These are phyloP conservation scores for Leccinum variicolor DNA, from an alignment of 768 basidiomycete genomes.

Conservation along the genomic window DNA sequence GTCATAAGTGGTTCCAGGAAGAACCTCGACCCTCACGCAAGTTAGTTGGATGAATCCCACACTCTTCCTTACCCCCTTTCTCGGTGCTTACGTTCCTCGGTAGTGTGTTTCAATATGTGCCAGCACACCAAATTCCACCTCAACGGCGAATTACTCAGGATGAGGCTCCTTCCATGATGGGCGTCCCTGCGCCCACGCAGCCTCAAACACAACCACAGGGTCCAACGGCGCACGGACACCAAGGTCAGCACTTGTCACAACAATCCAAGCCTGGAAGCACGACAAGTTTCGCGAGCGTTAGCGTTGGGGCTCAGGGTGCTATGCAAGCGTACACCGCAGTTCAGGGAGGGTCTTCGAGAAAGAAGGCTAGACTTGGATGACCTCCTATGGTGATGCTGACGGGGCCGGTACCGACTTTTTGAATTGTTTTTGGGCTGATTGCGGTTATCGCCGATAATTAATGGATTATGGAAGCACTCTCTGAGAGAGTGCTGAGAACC, in stretches of 20 bases:
- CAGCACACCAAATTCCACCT: constrained; percentile 71
- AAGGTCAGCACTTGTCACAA: constrained; percentile 37
- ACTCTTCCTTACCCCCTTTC: background rate
- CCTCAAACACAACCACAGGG: constrained; percentile 40
- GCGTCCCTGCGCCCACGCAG: constrained; percentile 48
- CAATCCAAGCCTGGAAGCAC: constrained; percentile 55
- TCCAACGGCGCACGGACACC: constrained; percentile 46
- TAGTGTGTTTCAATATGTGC: constrained; percentile 74
- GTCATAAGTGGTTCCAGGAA: constrained; percentile 90
- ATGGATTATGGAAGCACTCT: background rate
- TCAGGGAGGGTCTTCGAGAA: constrained; percentile 44
- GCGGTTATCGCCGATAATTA: background rate
- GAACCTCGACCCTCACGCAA: constrained; percentile 84
- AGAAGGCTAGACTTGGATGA: constrained; percentile 58
- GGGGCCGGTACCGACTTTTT: background rate
- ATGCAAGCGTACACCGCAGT: constrained; percentile 28
- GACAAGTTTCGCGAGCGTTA: constrained; percentile 60
- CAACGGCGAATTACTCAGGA: constrained; percentile 89
- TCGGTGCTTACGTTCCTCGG: constrained; percentile 6
- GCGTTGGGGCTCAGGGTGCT: constrained; percentile 45
- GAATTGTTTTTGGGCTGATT: background rate
- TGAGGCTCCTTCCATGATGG: constrained; percentile 86
- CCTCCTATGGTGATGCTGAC: background rate
- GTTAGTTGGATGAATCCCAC: constrained; percentile 43
- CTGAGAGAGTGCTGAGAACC: background rate